These are phyloP conservation scores for Populus hybrid DNA, from an alignment of 441 rosid species.

Conservation along the genomic window DNA sequence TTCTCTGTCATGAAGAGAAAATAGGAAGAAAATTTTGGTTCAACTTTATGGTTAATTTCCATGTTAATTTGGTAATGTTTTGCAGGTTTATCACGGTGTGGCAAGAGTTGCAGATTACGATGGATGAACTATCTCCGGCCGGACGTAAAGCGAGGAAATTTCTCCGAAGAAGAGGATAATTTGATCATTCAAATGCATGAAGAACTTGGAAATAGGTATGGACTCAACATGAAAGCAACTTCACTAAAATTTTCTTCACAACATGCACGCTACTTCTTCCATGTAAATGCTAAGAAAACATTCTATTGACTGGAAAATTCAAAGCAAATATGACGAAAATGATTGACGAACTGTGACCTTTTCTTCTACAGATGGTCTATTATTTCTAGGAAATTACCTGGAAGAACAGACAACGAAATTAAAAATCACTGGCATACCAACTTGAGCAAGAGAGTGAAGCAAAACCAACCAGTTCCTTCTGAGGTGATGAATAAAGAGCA, in stretches of 20 bases:
- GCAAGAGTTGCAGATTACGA: conserved; percentile 59
- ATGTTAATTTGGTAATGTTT: neutral
- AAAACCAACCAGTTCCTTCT: neutral
- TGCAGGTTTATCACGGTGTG: conserved; percentile 49
- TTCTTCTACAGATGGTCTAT: conserved; percentile 17
- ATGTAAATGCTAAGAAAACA: neutral
- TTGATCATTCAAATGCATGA: conserved; percentile 42
- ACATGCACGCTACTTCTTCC: neutral
- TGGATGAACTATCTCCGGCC: conserved; percentile 58
- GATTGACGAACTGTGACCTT: neutral
- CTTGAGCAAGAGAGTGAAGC: conserved; percentile 6
- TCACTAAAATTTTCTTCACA: neutral
- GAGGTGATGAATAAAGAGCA: neutral
- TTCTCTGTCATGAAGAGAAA: neutral
- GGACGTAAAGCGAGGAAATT: conserved; percentile 45
- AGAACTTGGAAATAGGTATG: conserved; percentile 50
- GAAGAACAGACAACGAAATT: conserved; percentile 24
- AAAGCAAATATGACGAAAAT: neutral
- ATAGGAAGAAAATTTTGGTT: neutral
- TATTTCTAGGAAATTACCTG: conserved; percentile 16
- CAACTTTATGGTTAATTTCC: neutral
- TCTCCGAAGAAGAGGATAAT: conserved; percentile 43
- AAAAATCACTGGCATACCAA: conserved; percentile 21
- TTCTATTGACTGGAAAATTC: neutral
- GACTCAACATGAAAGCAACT: too few relatives aligned